Conservation (phyloP, 75 land plant species). For the Selaginella moellendorffii region DNA sequence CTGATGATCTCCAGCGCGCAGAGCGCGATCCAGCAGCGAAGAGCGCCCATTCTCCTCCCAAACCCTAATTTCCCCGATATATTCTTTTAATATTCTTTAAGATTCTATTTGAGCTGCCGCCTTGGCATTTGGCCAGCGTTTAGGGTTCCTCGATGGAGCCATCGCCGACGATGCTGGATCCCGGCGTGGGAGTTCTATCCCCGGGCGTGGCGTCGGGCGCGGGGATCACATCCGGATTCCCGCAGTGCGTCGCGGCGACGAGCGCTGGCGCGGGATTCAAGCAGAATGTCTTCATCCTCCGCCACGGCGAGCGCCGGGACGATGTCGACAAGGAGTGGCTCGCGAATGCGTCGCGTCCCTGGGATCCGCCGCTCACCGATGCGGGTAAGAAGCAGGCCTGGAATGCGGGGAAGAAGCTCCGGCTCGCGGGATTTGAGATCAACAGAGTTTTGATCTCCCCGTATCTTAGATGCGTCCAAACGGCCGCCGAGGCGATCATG, state of each 20-base stretch:
- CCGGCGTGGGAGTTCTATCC: neutral
- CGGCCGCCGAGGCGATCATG: slow-evolving; percentile 49
- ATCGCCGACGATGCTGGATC: neutral
- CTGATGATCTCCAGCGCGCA: too few relatives aligned
- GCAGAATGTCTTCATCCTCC: slow-evolving; percentile 42
- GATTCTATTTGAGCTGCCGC: too few relatives aligned
- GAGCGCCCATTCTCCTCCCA: too few relatives aligned
- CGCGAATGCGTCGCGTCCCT: slow-evolving; percentile 39
- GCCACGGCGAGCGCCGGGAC: slow-evolving; percentile 85
- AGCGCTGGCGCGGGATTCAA: neutral
- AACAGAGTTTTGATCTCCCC: slow-evolving; percentile 69
- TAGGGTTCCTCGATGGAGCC: neutral
- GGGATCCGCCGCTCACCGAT: slow-evolving; percentile 81
- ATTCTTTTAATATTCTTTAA: too few relatives aligned
- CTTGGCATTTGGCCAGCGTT: too few relatives aligned
- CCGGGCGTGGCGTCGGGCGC: neutral
- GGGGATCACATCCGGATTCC: neutral
- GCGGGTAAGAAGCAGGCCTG: slow-evolving; percentile 48
- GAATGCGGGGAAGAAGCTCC: slow-evolving; percentile 36
- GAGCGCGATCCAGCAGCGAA: too few relatives aligned
- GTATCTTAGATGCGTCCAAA: slow-evolving; percentile 76
- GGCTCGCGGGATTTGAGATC: slow-evolving; percentile 28
- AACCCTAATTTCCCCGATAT: too few relatives aligned
- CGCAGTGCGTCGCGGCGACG: neutral
- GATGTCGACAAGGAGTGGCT: slow-evolving; percentile 49